Conservation (phyloP, 73 alveolate species). For the Paramecium caudatum region DNA sequence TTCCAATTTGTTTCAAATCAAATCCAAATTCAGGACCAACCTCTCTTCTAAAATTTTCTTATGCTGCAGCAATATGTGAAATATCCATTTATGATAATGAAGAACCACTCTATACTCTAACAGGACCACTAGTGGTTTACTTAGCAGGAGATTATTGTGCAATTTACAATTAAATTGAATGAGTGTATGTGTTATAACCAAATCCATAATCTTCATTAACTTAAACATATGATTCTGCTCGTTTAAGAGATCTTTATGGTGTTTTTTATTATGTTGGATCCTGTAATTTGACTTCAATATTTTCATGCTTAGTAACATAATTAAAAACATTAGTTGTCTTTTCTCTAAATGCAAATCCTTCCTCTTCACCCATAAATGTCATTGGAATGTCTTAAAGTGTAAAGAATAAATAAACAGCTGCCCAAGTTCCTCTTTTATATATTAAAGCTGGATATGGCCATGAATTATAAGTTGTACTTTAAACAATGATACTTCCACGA, state of each 20-base stretch:
- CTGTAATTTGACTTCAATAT: slow-evolving; percentile 46
- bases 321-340: slow-evolving; percentile 71
- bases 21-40: slow-evolving; percentile 93
- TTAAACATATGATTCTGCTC: slow-evolving; percentile 53
- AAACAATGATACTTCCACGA: slow-evolving; percentile 90
- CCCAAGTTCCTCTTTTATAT: slow-evolving; percentile 96
- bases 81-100: slow-evolving; percentile 60
- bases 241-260: slow-evolving; percentile 21
- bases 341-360: slow-evolving; percentile 81
- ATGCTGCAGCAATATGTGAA: slow-evolving; percentile 34
- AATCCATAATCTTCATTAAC: slow-evolving; percentile 55
- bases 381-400: slow-evolving; percentile 97
- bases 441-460: slow-evolving; percentile 97
- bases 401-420: slow-evolving; percentile 97
- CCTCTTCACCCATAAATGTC: slow-evolving; percentile 97
- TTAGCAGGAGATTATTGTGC: slow-evolving; percentile 10
- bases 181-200: slow-evolving; percentile 54
- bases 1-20: slow-evolving; percentile 90
- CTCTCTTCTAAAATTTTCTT: slow-evolving; percentile 65
- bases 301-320: slow-evolving; percentile 59
- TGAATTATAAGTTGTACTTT: slow-evolving; percentile 93
- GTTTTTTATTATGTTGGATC: slow-evolving; percentile 64
- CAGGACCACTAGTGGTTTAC: neutral
- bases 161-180: neutral
- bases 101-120: slow-evolving; percentile 36